Conservation (phyloP, 2,329 filamentous ascomycete species). For the Monilinia aucupariae region DNA sequence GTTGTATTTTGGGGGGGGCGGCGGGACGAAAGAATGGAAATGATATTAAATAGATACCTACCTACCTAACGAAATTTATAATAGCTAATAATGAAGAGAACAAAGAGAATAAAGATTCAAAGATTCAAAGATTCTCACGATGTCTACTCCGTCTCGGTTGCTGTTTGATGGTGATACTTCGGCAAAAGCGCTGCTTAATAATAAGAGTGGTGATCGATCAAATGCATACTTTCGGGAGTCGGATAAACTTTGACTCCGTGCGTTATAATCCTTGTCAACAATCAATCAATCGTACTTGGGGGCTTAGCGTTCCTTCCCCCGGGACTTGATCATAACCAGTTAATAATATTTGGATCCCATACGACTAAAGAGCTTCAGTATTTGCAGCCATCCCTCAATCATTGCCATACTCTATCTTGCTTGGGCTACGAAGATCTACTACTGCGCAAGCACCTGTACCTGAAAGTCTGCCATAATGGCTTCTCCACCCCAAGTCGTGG, state of each 20-base stretch:
- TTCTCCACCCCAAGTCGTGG: constrained; percentile 54
- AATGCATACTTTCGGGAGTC: neutral
- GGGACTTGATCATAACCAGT: constrained; percentile 11
- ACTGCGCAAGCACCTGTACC: constrained; percentile 25
- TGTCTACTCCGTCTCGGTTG: neutral
- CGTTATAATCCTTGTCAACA: neutral
- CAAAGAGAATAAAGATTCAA: no score
- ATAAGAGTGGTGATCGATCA: neutral
- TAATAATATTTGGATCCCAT: neutral
- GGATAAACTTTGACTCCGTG: neutral
- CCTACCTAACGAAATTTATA: neutral
- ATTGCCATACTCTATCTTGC: constrained; percentile 6
- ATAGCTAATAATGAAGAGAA: neutral
- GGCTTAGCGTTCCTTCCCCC: constrained; percentile 18
- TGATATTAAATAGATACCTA: neutral
- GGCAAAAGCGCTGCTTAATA: neutral
- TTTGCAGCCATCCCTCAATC: neutral
- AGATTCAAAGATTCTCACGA: neutral
- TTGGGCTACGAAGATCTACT: constrained; percentile 26
- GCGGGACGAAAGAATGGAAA: neutral
- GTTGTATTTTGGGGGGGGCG: neutral
- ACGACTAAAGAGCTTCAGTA: constrained; percentile 7
- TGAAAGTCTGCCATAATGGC: constrained; percentile 38
- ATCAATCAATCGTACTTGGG: neutral
- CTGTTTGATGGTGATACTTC: no score